These are phyloP conservation scores for Citrus sp. DNA, from an alignment of 345 rosid species.

Conservation along the genomic window DNA sequence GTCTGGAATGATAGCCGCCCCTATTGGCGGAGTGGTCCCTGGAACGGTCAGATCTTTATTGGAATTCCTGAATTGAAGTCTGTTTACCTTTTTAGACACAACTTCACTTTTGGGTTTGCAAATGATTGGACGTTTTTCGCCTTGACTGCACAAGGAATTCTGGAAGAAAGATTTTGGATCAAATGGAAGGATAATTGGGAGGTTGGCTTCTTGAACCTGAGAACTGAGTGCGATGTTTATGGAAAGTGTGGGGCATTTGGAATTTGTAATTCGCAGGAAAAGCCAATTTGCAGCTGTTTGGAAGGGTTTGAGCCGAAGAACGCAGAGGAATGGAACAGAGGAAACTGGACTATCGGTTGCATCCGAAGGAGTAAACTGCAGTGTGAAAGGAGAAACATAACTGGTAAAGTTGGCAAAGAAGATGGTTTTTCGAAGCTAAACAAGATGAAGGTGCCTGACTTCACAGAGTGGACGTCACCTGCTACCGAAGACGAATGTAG, in stretches of 20 bases:
- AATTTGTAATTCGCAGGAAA: slow-evolving; percentile 19
- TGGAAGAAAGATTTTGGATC: not conserved
- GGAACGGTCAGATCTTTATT: slow-evolving; percentile 30
- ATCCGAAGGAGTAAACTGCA: slow-evolving; percentile 27
- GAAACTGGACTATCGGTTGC: slow-evolving; percentile 55
- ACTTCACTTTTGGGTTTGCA: not conserved
- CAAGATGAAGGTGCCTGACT: slow-evolving; percentile 43
- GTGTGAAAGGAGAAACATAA: slow-evolving; percentile 29
- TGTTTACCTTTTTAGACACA: slow-evolving; percentile 19
- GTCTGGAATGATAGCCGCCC: slow-evolving; percentile 44
- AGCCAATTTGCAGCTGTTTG: slow-evolving; percentile 48
- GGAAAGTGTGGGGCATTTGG: slow-evolving; percentile 52
- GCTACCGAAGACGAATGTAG: slow-evolving; percentile 25
- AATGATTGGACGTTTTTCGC: too few species aligned
- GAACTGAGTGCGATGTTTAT: slow-evolving; percentile 38
- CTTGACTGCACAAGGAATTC: not conserved
- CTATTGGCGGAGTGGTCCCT: slow-evolving; percentile 35
- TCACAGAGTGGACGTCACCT: slow-evolving; percentile 14
- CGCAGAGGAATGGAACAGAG: slow-evolving; percentile 35
- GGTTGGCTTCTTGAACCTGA: not conserved
- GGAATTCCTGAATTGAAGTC: slow-evolving; percentile 17
- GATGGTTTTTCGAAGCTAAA: slow-evolving; percentile 42
- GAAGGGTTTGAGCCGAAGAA: slow-evolving; percentile 47
- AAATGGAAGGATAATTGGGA: slow-evolving; percentile 16
- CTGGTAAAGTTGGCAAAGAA: slow-evolving; percentile 18